A percentile compares a stretch with the other conserved stretches of the same genome.
Evolutionary conservation across 148 eudicot species (phyloP).

Genomic region (Diospyros kaki): DNA sequence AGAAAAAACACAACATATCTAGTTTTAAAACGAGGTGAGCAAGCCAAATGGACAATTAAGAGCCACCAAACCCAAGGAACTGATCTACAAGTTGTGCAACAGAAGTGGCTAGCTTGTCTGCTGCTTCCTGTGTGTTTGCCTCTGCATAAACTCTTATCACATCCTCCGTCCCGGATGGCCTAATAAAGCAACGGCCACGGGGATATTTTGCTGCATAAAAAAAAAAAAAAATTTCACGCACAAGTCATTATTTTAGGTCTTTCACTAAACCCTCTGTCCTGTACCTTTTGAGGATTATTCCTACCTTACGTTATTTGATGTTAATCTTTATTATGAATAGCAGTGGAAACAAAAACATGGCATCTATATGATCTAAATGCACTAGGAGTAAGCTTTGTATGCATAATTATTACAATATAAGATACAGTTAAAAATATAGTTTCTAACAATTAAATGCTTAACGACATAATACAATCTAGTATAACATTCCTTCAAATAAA

Average conservation of each 20-base stretch:
- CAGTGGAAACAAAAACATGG: too few species aligned
- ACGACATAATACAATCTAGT: too few species aligned
- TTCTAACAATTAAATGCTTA: too few species aligned
- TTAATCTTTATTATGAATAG: too few species aligned
- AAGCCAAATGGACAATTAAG: not conserved
- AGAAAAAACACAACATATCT: not conserved
- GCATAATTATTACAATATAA: too few species aligned
- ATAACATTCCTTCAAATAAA: too few species aligned
- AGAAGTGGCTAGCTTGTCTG: constrained; percentile 57
- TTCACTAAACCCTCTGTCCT: too few species aligned
- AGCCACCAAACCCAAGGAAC: constrained; percentile 51
- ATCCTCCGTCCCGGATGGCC: constrained; percentile 95
- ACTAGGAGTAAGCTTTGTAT: too few species aligned
- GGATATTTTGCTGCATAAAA: constrained; percentile 50
- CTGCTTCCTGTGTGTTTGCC: constrained; percentile 76
- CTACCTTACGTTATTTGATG: too few species aligned
- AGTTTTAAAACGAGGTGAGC: not conserved
- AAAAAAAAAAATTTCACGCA: not conserved
- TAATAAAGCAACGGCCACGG: constrained; percentile 69
- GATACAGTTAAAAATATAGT: too few species aligned
- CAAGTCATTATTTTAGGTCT: not conserved
- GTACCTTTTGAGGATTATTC: too few species aligned
- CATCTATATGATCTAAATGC: too few species aligned
- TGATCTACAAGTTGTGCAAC: constrained; percentile 58
- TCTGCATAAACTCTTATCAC: constrained; percentile 87